Percentiles rank a stretch among this genome's conserved stretches.
Evolutionary conservation across 2,329 filamentous ascomycete species (phyloP).

Genomic region (Aspergillus jensenii): DNA sequence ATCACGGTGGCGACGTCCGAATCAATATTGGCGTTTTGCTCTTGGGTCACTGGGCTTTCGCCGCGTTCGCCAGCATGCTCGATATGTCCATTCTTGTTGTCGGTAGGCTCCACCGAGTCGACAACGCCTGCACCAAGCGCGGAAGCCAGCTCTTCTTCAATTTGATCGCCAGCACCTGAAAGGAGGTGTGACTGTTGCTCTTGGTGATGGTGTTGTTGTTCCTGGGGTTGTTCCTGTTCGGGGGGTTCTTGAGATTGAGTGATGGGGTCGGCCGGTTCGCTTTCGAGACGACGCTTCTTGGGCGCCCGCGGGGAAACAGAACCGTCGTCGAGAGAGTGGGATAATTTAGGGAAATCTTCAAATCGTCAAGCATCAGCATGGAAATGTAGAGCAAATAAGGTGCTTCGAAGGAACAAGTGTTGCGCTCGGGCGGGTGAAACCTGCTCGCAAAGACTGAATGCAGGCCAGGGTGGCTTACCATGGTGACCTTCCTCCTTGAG

Average conservation of each 20-base stretch:
- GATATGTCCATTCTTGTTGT: slow-evolving; percentile 22
- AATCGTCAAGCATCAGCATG: slow-evolving; percentile 6
- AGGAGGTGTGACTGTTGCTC: slow-evolving; percentile 12
- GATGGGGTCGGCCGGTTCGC: slow-evolving; percentile 25
- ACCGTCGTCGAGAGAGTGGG: slow-evolving; percentile 36
- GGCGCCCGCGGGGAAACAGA: slow-evolving; percentile 34
- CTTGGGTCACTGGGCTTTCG: slow-evolving; percentile 19
- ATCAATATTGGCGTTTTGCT: slow-evolving; percentile 27
- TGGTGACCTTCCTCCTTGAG: slow-evolving; percentile 27
- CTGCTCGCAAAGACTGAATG: background rate
- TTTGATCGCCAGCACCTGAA: slow-evolving; percentile 30
- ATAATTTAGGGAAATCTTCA: slow-evolving; percentile 29
- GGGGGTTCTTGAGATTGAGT: slow-evolving; percentile 3
- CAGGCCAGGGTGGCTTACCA: slow-evolving; percentile 30
- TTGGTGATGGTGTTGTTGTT: slow-evolving; percentile 6
- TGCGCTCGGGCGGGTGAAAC: background rate
- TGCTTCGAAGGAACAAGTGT: background rate
- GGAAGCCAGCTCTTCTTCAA: slow-evolving; percentile 38
- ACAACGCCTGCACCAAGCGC: slow-evolving; percentile 32
- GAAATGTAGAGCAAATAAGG: background rate
- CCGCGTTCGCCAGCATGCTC: slow-evolving; percentile 19
- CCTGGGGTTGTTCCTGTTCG: slow-evolving; percentile 14
- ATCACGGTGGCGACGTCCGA: slow-evolving; percentile 41
- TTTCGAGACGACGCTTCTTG: slow-evolving; percentile 42
- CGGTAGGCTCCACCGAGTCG: slow-evolving; percentile 25